Conservation (phyloP, 2,329 filamentous ascomycete genomes). For the Graphilbum ipis-grandicollis region DNA sequence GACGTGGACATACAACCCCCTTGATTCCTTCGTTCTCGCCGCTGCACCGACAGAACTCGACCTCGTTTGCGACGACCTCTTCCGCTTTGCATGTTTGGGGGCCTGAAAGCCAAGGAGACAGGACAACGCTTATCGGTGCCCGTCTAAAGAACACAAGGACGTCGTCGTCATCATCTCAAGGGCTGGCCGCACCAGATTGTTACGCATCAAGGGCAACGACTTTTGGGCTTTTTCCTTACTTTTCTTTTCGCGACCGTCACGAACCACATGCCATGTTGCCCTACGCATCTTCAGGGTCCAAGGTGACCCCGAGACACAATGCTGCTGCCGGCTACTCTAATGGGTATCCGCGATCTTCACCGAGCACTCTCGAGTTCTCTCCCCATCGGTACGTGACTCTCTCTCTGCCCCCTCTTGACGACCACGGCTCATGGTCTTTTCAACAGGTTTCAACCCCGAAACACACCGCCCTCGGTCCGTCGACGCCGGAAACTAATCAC, state of each 20-base stretch:
- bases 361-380: conserved; percentile 67
- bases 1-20: no score
- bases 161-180: no score
- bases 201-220: no score
- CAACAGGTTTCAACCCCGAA: conserved; percentile 66
- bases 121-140: no score
- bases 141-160: no score
- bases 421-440: not conserved
- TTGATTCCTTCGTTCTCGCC: no score
- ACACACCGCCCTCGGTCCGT: conserved; percentile 52
- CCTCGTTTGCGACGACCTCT: no score
- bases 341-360: conserved; percentile 53
- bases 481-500: conserved; percentile 57
- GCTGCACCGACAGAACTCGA: no score
- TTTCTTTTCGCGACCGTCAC: not conserved
- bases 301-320: conserved; percentile 77
- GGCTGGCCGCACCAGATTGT: no score
- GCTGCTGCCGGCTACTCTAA: conserved; percentile 53
- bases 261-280: conserved; percentile 33
- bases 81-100: no score
- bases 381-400: conserved; percentile 60
- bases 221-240: not conserved
- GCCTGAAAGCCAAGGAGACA: no score
- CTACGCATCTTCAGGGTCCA: conserved; percentile 35
- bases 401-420: not conserved